Conservation (phyloP, 1,284 basidiomycete species). For the Cystobasidium pallidum region DNA sequence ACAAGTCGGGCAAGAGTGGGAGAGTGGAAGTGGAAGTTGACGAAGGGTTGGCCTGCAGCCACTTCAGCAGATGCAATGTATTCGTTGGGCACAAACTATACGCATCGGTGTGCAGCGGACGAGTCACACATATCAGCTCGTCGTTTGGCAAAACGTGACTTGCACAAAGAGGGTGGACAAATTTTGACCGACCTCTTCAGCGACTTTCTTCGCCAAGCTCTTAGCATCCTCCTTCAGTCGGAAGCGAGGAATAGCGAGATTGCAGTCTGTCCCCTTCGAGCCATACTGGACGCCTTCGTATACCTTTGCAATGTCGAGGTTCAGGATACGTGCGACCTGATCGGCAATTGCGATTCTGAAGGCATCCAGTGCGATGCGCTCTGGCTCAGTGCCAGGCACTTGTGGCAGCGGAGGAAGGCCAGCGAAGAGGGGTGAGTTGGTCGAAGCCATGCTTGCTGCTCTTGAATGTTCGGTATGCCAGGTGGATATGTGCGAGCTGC, state of each 20-base stretch:
- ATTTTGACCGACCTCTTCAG: conserved; percentile 64
- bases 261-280: conserved; percentile 87
- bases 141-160: conserved; percentile 25
- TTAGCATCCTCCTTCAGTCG: conserved; percentile 81
- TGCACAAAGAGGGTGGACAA: neutral
- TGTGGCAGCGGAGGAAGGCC: conserved; percentile 37
- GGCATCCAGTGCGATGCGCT: conserved; percentile 65
- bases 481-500: neutral
- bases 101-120: neutral
- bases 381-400: conserved; percentile 33
- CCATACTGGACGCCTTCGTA: conserved; percentile 85
- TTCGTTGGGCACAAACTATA: conserved; percentile 61
- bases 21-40: conserved; percentile 77
- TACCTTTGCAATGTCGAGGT: conserved; percentile 71
- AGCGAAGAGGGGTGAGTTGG: conserved; percentile 42
- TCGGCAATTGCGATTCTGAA: conserved; percentile 84
- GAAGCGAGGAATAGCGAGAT: conserved; percentile 88
- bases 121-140: too few relatives aligned
- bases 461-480: conserved; percentile 1
- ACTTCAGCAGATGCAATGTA: conserved; percentile 67
- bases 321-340: conserved; percentile 71
- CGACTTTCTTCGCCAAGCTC: conserved; percentile 74
- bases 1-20: conserved; percentile 73
- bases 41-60: conserved; percentile 69
- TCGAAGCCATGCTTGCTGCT: conserved; percentile 37